Conservation (phyloP, 2,329 filamentous ascomycete genomes). For the Dothistroma pini region DNA sequence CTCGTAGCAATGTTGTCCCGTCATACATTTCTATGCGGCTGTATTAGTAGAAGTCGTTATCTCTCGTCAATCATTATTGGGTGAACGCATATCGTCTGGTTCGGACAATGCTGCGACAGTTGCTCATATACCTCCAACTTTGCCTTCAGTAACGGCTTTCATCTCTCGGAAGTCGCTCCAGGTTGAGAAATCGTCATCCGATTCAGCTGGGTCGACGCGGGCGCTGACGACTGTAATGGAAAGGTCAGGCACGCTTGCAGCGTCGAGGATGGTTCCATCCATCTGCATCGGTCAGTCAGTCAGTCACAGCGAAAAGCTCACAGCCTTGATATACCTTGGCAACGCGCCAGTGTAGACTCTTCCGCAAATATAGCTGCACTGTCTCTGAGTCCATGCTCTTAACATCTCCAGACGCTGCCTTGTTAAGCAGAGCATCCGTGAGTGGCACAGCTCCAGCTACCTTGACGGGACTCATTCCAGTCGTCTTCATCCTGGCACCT, state of each 20-base stretch:
- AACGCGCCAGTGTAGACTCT: slow-evolving; percentile 36
- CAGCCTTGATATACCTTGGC: slow-evolving; percentile 24
- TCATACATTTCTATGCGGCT: background rate
- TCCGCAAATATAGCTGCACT: slow-evolving; percentile 32
- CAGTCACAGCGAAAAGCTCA: background rate
- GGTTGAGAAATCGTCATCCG: slow-evolving; percentile 36
- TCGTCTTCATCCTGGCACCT: background rate
- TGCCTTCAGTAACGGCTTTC: slow-evolving; percentile 21
- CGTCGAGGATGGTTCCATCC: slow-evolving; percentile 35
- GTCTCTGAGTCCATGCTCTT: slow-evolving; percentile 25
- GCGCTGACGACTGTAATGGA: slow-evolving; percentile 40
- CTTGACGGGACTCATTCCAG: slow-evolving; percentile 7
- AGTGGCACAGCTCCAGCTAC: slow-evolving; percentile 45
- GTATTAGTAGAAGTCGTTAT: background rate
- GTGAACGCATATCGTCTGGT: no score
- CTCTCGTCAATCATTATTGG: background rate
- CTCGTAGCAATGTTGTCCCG: background rate
- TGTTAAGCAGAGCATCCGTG: slow-evolving; percentile 41
- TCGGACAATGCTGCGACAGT: background rate
- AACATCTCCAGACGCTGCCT: slow-evolving; percentile 35
- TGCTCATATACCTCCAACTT: slow-evolving; percentile 18
- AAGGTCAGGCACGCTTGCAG: slow-evolving; percentile 36
- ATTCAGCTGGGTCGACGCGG: slow-evolving; percentile 37
- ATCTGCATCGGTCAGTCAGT: slow-evolving; percentile 29
- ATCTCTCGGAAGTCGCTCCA: slow-evolving; percentile 33